A percentile compares a stretch with the other conserved stretches of the same genome.
phyloP scores from a whole-genome alignment of 2,329 filamentous ascomycete species.

The Colletotrichum theobromicola region DNA sequence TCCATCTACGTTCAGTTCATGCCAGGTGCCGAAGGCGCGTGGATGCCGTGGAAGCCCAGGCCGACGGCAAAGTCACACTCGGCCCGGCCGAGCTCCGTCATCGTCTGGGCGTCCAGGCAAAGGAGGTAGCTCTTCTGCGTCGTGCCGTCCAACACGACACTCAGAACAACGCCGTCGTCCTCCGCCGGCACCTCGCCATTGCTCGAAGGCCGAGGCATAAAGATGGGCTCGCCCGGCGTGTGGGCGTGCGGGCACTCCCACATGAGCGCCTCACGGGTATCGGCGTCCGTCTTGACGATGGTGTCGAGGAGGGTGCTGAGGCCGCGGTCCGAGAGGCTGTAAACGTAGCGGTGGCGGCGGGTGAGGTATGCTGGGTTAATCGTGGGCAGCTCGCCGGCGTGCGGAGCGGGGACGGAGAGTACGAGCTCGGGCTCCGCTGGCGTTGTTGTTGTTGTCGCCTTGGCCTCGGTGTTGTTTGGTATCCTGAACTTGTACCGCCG shows the following conservation, averaged over 20 bases:
- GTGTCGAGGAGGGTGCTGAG: conserved; percentile 66
- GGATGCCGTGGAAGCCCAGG: conserved; percentile 70
- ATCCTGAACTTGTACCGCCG: conserved; percentile 50
- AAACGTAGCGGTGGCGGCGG: conserved; percentile 64
- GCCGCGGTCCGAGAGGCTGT: conserved; percentile 61
- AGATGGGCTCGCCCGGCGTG: conserved; percentile 73
- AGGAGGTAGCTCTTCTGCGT: conserved; percentile 67
- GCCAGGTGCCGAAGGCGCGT: conserved; percentile 32
- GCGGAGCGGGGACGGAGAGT: conserved; percentile 51
- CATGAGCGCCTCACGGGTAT: conserved; percentile 52
- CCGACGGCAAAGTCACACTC: conserved; percentile 65
- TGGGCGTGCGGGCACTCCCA: conserved; percentile 66
- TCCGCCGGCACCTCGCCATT: conserved; percentile 45
- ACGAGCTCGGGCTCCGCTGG: conserved; percentile 3
- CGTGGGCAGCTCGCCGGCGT: conserved; percentile 67
- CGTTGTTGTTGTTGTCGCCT: not conserved
- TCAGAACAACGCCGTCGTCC: conserved; percentile 68
- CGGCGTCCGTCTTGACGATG: conserved; percentile 69
- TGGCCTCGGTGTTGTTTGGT: conserved; percentile 24
- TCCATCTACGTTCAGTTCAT: not conserved
- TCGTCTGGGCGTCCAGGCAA: conserved; percentile 65
- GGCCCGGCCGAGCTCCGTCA: conserved; percentile 69
- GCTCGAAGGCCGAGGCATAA: conserved; percentile 49
- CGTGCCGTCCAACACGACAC: conserved; percentile 68
- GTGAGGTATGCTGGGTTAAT: conserved; percentile 65